Percentiles rank a stretch among this genome's conserved stretches.
Evolutionary conservation across 208 protist species (phyloP).

Genomic region (Naegleria fowleri): DNA sequence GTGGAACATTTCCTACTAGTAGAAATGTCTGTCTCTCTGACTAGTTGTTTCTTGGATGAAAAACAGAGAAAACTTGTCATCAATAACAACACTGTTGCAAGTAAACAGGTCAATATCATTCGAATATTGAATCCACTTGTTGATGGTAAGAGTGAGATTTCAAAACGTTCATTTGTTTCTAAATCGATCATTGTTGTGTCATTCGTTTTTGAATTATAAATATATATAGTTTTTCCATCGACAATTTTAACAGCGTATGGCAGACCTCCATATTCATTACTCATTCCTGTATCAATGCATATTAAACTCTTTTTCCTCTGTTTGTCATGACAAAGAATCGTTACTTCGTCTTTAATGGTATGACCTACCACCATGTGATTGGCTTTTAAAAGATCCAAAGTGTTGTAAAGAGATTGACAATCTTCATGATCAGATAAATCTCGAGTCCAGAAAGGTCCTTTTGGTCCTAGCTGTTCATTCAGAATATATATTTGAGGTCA

Average conservation of each 20-base stretch:
- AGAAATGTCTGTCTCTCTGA: no score
- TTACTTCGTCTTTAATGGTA: not conserved
- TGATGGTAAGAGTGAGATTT: no score
- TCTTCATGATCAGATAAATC: not conserved
- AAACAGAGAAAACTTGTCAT: not conserved
- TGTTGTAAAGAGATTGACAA: not conserved
- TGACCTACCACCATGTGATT: constrained; percentile 10
- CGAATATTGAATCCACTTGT: no score
- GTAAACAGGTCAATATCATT: no score
- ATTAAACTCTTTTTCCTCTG: not conserved
- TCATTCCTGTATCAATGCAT: not conserved
- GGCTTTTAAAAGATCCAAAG: not conserved
- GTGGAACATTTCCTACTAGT: no score
- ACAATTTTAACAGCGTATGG: not conserved
- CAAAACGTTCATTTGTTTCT: no score
- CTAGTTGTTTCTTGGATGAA: not conserved
- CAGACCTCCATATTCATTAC: not conserved
- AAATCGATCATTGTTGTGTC: no score
- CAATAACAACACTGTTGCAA: no score
- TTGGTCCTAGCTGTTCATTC: not conserved
- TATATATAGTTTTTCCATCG: not conserved
- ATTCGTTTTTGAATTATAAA: not conserved
- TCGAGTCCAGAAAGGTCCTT: not conserved
- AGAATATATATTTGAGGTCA: no score
- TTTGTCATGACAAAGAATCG: not conserved